Conservation (phyloP, 371 early-diverging fungal genomes). For the Apophysomyces ossiformis region DNA sequence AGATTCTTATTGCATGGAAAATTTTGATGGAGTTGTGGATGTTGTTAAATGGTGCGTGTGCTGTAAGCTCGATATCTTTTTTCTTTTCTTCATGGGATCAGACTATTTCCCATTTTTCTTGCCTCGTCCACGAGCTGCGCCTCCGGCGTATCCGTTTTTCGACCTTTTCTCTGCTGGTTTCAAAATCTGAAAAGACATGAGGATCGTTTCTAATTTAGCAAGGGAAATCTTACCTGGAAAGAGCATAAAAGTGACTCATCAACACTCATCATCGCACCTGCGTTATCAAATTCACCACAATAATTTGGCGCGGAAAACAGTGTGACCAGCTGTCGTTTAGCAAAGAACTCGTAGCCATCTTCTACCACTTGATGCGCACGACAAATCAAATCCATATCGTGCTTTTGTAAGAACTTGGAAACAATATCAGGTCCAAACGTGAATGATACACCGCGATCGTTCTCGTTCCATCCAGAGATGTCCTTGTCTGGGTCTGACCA, state of each 20-base stretch:
- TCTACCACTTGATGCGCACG: conserved; percentile 97
- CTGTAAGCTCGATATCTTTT: background rate
- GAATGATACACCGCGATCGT: conserved; percentile 90
- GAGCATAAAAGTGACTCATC: conserved; percentile 93
- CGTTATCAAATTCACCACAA: conserved; percentile 90
- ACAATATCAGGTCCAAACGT: conserved; percentile 91
- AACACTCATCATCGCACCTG: conserved; percentile 98
- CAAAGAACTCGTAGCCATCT: conserved; percentile 96
- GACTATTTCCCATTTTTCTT: conserved; percentile 51
- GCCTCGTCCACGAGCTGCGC: conserved; percentile 53
- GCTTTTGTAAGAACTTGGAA: conserved; percentile 86
- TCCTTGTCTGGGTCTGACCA: conserved; percentile 98
- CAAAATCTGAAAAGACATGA: conserved; percentile 58
- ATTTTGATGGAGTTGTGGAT: background rate
- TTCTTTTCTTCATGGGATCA: background rate
- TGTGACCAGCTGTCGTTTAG: conserved; percentile 92
- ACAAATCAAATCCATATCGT: conserved; percentile 91
- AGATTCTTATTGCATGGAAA: conserved; percentile 1
- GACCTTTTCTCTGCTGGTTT: conserved; percentile 72
- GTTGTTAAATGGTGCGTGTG: background rate
- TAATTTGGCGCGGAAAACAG: conserved; percentile 67
- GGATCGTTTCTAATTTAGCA: background rate
- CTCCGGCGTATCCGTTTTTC: conserved; percentile 66
- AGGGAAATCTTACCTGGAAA: conserved; percentile 61
- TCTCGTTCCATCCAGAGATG: conserved; percentile 87